phyloP scores from a whole-genome alignment of 1,139 yeast genomes.

The Casaregolazyma suthepensis region DNA sequence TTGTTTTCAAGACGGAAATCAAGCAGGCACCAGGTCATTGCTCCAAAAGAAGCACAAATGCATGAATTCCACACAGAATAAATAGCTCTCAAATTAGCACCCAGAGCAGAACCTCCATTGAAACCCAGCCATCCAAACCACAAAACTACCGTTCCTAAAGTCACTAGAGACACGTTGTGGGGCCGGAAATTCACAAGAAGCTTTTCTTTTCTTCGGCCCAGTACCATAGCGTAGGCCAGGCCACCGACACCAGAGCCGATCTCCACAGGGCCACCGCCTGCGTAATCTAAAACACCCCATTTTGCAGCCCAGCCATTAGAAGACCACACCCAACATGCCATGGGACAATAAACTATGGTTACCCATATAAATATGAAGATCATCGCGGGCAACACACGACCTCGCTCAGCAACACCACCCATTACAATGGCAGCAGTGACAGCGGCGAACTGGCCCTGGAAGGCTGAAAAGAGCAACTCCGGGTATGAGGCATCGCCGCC shows the following conservation, averaged over 20 bases:
- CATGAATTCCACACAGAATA: conserved; percentile 91
- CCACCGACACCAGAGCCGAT: conserved; percentile 89
- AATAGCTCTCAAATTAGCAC: conserved; percentile 61
- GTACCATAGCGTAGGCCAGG: conserved; percentile 72
- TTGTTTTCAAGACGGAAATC: conserved; percentile 84
- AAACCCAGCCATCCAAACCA: conserved; percentile 76
- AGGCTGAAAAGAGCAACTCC: conserved; percentile 74
- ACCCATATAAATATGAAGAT: conserved; percentile 83
- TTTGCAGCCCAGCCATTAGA: conserved; percentile 85
- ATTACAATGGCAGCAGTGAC: conserved; percentile 87
- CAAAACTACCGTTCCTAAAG: conserved; percentile 64
- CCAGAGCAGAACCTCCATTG: conserved; percentile 64
- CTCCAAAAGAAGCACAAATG: conserved; percentile 84
- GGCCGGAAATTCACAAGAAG: conserved; percentile 87
- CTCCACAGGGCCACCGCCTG: conserved; percentile 98
- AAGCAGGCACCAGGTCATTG: conserved; percentile 83
- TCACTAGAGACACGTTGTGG: conserved; percentile 83
- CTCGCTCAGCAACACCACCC: conserved; percentile 95
- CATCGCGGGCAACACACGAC: conserved; percentile 79
- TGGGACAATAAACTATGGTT: conserved; percentile 86
- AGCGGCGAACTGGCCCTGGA: conserved; percentile 86
- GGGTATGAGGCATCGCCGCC: conserved; percentile 58
- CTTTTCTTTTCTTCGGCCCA: conserved; percentile 80
- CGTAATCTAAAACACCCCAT: conserved; percentile 92
- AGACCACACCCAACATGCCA: conserved; percentile 95